These are phyloP conservation scores for Candida maltosa DNA, from an alignment of 805 yeast genomes.

Conservation along the genomic window DNA sequence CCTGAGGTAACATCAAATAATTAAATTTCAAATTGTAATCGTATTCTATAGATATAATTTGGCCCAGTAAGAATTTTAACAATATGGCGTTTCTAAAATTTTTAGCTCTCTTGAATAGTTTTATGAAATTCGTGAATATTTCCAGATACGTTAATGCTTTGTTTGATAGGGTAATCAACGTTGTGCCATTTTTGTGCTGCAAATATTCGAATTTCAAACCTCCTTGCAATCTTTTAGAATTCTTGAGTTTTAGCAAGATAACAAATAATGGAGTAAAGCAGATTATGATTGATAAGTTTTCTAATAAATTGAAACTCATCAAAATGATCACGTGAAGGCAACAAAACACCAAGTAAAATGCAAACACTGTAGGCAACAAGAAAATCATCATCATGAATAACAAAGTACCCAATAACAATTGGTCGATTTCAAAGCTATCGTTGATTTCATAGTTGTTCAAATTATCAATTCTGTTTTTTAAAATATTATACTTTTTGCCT, in stretches of 20 bases:
- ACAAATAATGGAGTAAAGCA: conserved; percentile 90
- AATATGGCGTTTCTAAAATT: conserved; percentile 23
- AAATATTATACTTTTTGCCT: conserved; percentile 82
- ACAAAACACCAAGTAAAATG: conserved; percentile 78
- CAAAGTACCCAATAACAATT: conserved; percentile 82
- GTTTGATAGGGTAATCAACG: conserved; percentile 30
- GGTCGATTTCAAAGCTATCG: conserved; percentile 69
- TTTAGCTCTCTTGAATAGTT: conserved; percentile 25
- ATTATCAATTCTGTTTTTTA: conserved; percentile 83
- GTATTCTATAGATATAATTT: conserved; percentile 19
- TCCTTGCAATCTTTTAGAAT: conserved; percentile 61
- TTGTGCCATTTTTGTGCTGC: conserved; percentile 12
- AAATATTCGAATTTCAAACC: conserved; percentile 39
- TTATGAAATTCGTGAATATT: conserved; percentile 30
- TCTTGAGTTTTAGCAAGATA: conserved; percentile 72
- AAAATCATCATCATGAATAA: conserved; percentile 77
- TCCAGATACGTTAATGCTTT: conserved; percentile 35
- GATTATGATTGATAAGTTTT: conserved; percentile 57
- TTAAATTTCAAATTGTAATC: conserved; percentile 23
- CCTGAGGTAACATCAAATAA: conserved; percentile 35
- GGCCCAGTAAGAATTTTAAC: conserved; percentile 24
- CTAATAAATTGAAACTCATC: conserved; percentile 47
- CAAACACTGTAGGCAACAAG: conserved; percentile 81
- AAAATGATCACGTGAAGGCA: conserved; percentile 52
- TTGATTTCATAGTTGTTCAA: conserved; percentile 45